Percentiles rank a stretch among this genome's conserved stretches.
phyloP scores from a whole-genome alignment of 371 early-diverging fungal genomes.

The Mortierella sp. region DNA sequence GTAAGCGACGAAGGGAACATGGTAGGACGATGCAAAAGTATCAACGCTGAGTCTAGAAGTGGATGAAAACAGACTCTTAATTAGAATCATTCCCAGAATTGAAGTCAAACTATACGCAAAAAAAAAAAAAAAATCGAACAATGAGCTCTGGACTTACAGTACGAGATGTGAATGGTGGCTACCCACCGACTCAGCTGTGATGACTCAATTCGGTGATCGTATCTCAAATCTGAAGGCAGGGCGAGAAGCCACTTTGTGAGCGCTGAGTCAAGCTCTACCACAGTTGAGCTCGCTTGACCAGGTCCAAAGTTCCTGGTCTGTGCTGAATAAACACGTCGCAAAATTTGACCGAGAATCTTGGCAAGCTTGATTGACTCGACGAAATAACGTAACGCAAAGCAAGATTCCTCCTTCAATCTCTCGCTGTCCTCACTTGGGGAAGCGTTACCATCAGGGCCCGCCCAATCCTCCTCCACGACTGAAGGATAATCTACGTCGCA shows the following conservation, averaged over 20 bases:
- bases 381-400: conserved; percentile 38
- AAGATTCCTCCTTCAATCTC: conserved; percentile 24
- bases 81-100: neutral
- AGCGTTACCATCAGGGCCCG: conserved; percentile 25
- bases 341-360: conserved; percentile 44
- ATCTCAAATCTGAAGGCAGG: conserved; percentile 36
- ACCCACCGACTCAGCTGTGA: conserved; percentile 36
- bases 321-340: conserved; percentile 45
- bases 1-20: conserved; percentile 57
- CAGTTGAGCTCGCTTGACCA: conserved; percentile 35
- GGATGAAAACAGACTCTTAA: neutral
- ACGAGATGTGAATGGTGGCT: conserved; percentile 47
- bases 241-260: conserved; percentile 54
- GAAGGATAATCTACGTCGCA: conserved; percentile 52
- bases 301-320: conserved; percentile 43
- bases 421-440: conserved; percentile 25
- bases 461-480: conserved; percentile 53
- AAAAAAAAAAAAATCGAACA: neutral
- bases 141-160: conserved; percentile 42
- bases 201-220: conserved; percentile 31
- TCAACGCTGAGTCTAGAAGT: conserved; percentile 60
- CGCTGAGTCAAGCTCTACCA: conserved; percentile 41
- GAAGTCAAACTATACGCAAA: neutral
- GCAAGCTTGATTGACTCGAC: conserved; percentile 51
- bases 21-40: conserved; percentile 69